Conservation (phyloP, 345 rosid genomes). For the Orychophragmus violaceus region DNA sequence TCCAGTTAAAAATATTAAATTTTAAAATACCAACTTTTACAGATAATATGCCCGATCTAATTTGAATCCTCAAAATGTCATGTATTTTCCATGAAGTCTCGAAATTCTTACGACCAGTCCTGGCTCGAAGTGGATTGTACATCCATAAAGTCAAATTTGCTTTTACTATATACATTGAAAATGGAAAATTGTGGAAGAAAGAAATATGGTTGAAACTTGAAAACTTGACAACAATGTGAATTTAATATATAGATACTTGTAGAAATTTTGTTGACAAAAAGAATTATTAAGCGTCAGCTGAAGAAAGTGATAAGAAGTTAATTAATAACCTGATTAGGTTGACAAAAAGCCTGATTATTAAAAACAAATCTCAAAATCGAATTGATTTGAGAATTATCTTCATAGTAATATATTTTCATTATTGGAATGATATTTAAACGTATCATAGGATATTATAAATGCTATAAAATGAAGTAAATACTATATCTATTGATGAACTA, state of each 20-base stretch:
- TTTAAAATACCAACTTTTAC: too few species aligned
- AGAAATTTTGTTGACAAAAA: conserved; percentile 8
- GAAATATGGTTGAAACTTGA: conserved; percentile 29
- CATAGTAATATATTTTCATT: neutral
- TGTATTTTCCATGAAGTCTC: neutral
- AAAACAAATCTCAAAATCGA: neutral
- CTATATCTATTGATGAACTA: conserved; percentile 6
- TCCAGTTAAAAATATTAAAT: neutral
- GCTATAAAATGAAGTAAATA: conserved; percentile 2
- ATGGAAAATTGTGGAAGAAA: conserved; percentile 5
- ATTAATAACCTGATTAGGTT: neutral
- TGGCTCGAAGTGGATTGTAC: neutral
- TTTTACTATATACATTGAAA: conserved; percentile 11
- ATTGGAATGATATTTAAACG: neutral
- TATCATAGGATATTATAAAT: conserved; percentile 13
- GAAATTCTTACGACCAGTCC: neutral
- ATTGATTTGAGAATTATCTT: neutral
- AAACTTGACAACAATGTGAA: conserved; percentile 25
- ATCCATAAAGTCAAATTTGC: conserved; percentile 28
- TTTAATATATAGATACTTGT: neutral
- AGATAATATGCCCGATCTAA: too few species aligned
- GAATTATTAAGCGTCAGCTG: neutral
- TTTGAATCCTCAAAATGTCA: too few species aligned
- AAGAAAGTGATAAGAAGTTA: neutral
- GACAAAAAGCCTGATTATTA: neutral